Base-by-base conservation (phyloP, 108 stramenopile species). In the Pseudonitzschia pungens region DNA sequence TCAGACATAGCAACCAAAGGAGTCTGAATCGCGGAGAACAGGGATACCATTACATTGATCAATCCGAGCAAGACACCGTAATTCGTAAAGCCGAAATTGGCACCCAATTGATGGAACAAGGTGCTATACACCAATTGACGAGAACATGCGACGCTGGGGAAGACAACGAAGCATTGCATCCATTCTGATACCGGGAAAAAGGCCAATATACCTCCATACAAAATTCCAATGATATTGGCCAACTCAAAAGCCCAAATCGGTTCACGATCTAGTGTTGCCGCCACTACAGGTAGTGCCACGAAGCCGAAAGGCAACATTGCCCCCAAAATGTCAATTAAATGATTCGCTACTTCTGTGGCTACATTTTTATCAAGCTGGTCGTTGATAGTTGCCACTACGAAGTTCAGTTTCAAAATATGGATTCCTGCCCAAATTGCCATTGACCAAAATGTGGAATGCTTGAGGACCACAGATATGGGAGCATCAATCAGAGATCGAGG, bases 231-330 rank as follows among this genome's bases (percentile, higher is more conserved):
- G 22, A 45, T 21, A 22, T 74, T 55, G 2, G 64, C 65, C n/a
- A 40, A 60, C 11, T 60, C 16, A 42, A 60, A 27, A 0, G 57
- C 41, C 57, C 59, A 11, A 24, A 21, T 65, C 24, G 52, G 50
- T 28, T 29, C 27, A 22, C 42, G 10, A 24, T 40, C 12, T 14
- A 40, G 15, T 14, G 26, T 4, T 14, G 51, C 11, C 36, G 68
- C 68, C 27, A 52, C 68, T 14, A 76, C 4, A 9, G 80, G 80
- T 24, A 77, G 32, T 16, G 64, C 71, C 9, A 81, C 70, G 33
- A 81, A 81, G 22, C 80, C 80, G 71, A 81, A 81, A 4, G 80
- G 80, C 21, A 81, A 36, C 70, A 81, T 81, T 18, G 75, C 70
- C n/a, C 80, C 80, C 51, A 81, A 81, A 42, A 77, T 68, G 60